A percentile compares a stretch with the other conserved stretches of the same genome.
Conservation (phyloP, 331 rosid genomes). For the Phaseolus coccineus region DNA sequence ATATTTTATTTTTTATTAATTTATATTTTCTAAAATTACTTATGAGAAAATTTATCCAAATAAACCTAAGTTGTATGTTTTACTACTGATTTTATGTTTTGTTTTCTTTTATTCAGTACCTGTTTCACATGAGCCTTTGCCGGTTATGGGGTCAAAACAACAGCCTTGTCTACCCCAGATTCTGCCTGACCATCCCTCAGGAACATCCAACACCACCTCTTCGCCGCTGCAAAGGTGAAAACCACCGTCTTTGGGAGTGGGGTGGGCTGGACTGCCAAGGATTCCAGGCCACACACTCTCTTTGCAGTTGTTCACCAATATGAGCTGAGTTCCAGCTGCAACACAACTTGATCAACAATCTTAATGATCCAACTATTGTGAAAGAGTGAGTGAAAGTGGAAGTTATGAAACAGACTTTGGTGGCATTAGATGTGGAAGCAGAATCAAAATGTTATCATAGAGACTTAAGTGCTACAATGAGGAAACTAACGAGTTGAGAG, state of each 20-base stretch:
- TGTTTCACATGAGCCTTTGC: constrained; percentile 63
- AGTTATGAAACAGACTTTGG: neutral
- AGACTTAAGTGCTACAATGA: neutral
- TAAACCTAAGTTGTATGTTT: too few species aligned
- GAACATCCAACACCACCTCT: constrained; percentile 55
- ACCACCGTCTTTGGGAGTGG: constrained; percentile 66
- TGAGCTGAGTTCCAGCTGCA: constrained; percentile 65
- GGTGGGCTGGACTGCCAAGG: constrained; percentile 67
- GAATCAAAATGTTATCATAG: neutral
- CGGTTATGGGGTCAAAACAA: constrained; percentile 51
- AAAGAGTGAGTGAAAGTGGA: neutral
- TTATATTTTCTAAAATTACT: too few species aligned
- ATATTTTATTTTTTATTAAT: too few species aligned
- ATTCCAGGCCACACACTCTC: constrained; percentile 83
- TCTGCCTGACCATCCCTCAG: constrained; percentile 69
- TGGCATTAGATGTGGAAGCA: neutral
- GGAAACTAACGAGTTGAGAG: neutral
- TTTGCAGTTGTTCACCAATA: constrained; percentile 76
- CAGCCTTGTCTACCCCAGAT: constrained; percentile 85
- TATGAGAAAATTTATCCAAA: too few species aligned
- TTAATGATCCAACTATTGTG: neutral
- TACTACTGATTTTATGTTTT: too few species aligned
- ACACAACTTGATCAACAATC: neutral
- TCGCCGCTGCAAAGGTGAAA: constrained; percentile 66
- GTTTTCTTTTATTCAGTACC: constrained; percentile 28